Evolutionary conservation across 352 stramenopile genomes (phyloP).

Genomic region (Phytophthora citricola): DNA sequence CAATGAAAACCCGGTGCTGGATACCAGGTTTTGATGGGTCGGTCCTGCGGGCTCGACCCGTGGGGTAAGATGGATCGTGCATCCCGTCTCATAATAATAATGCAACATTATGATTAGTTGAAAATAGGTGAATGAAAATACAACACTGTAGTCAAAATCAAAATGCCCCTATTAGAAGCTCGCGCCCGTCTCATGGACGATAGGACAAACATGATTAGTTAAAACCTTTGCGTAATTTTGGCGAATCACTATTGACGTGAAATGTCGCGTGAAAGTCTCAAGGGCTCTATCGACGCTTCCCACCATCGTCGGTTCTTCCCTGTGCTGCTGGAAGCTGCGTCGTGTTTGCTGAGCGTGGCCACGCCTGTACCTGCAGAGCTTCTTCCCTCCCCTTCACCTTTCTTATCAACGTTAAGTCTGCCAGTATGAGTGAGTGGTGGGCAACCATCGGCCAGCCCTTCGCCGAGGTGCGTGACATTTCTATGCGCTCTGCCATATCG

Average conservation of each 20-base stretch:
- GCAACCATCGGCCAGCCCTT: constrained; percentile 79
- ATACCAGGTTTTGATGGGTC: too few relatives aligned
- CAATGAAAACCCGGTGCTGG: too few relatives aligned
- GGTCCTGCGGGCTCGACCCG: too few relatives aligned
- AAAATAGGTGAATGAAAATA: too few relatives aligned
- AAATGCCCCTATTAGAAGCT: too few relatives aligned
- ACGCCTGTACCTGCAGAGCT: background rate
- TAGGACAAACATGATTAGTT: background rate
- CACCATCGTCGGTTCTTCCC: constrained; percentile 24
- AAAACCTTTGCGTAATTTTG: background rate
- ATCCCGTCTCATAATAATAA: too few relatives aligned
- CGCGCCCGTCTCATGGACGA: too few relatives aligned
- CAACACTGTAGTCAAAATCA: too few relatives aligned
- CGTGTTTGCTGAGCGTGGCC: background rate
- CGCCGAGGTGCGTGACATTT: constrained; percentile 51
- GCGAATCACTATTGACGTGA: constrained; percentile 12
- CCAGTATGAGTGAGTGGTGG: constrained; percentile 82
- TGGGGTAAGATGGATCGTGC: too few relatives aligned
- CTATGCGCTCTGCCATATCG: background rate
- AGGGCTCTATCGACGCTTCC: background rate
- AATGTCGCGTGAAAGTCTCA: constrained; percentile 23
- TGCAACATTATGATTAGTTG: too few relatives aligned
- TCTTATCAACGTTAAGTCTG: constrained; percentile 3
- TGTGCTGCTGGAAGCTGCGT: constrained; percentile 3
- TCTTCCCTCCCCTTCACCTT: background rate